Percentiles rank a stretch among this genome's conserved stretches.
phyloP scores from a whole-genome alignment of 2,329 filamentous ascomycete species.

The Nothomitra cinnamomea region DNA sequence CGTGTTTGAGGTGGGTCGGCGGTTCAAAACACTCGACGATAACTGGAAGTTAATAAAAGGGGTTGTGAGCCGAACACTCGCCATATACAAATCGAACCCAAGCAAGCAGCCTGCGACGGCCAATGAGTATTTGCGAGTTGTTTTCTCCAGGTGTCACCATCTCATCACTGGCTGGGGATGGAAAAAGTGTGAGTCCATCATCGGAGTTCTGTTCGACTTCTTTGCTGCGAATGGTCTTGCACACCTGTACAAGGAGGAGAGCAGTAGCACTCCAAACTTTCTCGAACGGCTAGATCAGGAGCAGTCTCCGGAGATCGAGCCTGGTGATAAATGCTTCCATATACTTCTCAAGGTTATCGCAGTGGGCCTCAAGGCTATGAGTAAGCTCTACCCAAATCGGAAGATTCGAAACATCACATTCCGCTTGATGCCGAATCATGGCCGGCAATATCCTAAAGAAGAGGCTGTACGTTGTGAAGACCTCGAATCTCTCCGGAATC shows the following conservation, averaged over 20 bases:
- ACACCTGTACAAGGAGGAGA: constrained; percentile 34
- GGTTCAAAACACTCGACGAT: constrained; percentile 24
- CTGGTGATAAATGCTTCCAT: constrained; percentile 37
- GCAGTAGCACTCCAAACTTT: constrained; percentile 33
- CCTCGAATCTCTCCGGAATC: constrained; percentile 40
- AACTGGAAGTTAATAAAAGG: constrained; percentile 33
- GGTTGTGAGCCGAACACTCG: constrained; percentile 30
- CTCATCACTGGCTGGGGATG: constrained; percentile 39
- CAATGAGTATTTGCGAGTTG: constrained; percentile 36
- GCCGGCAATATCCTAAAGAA: constrained; percentile 42
- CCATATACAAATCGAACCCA: constrained; percentile 27
- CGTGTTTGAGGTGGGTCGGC: constrained; percentile 24
- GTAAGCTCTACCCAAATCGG: constrained; percentile 29
- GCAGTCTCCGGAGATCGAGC: constrained; percentile 26
- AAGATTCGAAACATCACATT: constrained; percentile 38
- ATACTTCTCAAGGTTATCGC: constrained; percentile 41
- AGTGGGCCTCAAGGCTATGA: constrained; percentile 31
- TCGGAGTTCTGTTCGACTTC: constrained; percentile 40
- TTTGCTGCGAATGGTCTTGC: constrained; percentile 34
- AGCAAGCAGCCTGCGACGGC: constrained; percentile 25
- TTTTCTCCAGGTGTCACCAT: constrained; percentile 34
- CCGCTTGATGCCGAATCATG: constrained; percentile 42
- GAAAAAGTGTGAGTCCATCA: constrained; percentile 35
- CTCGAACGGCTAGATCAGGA: constrained; percentile 31
- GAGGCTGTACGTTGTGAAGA: constrained; percentile 33